Conservation (phyloP, 164 flowering plant genomes). For the Vitis riparia region DNA sequence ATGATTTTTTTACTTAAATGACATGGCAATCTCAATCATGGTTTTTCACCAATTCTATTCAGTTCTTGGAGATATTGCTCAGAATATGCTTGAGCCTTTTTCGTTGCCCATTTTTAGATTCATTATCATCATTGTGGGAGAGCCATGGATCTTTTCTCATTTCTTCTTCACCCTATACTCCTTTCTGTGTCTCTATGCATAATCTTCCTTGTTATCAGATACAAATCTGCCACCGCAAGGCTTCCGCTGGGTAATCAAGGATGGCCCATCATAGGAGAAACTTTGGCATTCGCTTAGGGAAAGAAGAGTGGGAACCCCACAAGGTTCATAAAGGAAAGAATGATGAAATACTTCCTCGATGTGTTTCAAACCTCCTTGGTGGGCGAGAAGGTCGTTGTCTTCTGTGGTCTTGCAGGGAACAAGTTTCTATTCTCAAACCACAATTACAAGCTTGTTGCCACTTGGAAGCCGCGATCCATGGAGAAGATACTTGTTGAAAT, state of each 20-base stretch:
- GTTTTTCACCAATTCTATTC: too few species aligned
- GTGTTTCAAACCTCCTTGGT: conserved; percentile 38
- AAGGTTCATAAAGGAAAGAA: conserved; percentile 39
- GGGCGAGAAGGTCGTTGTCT: conserved; percentile 26
- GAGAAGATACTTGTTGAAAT: conserved; percentile 18
- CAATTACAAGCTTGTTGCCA: conserved; percentile 34
- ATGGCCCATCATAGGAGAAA: conserved; percentile 37
- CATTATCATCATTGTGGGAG: too few species aligned
- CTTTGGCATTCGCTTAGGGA: conserved; percentile 29
- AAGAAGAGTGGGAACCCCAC: conserved; percentile 39
- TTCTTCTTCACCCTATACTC: too few species aligned
- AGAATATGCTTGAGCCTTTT: too few species aligned
- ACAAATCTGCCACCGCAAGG: too few species aligned
- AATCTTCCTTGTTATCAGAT: too few species aligned
- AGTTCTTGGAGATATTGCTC: too few species aligned
- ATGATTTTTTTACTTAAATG: too few species aligned
- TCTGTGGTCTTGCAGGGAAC: conserved; percentile 36
- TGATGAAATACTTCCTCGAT: conserved; percentile 17
- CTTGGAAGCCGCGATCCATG: conserved; percentile 46
- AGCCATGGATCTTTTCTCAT: too few species aligned
- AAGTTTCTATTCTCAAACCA: conserved; percentile 58
- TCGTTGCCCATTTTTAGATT: too few species aligned
- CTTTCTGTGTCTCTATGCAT: background rate
- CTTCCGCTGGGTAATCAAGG: conserved; percentile 40
- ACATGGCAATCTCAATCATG: too few species aligned